Percentiles rank a stretch among this genome's conserved stretches.
Conservation (phyloP, 768 basidiomycete species). For the Podaxis mareebaensis region DNA sequence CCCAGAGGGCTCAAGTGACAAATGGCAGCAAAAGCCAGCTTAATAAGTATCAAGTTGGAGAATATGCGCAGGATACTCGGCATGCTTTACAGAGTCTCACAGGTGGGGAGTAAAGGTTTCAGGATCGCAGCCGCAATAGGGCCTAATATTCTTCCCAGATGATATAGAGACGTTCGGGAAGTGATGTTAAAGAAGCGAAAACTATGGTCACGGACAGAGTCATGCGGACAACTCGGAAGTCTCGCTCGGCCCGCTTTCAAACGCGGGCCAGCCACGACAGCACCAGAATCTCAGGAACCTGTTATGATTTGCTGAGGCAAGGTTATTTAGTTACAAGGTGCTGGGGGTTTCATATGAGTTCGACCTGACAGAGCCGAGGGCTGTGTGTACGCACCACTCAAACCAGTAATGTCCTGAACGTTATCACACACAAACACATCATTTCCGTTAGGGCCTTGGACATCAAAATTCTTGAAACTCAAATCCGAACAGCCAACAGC, state of each 20-base stretch:
- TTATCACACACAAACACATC: conserved; percentile 48
- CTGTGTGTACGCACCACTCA: conserved; percentile 28
- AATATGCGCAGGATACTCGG: background rate
- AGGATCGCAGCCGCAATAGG: background rate
- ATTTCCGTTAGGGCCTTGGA: conserved; percentile 36
- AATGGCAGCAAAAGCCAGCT: background rate
- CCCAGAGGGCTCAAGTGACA: conserved; percentile 34
- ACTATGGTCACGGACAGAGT: conserved; percentile 9
- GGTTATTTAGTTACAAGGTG: conserved; percentile 23
- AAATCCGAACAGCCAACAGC: conserved; percentile 48
- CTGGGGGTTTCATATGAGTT: conserved; percentile 14
- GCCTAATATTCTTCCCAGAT: background rate
- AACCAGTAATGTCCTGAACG: conserved; percentile 37
- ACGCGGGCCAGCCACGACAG: background rate
- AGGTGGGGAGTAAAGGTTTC: background rate
- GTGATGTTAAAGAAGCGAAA: conserved; percentile 14
- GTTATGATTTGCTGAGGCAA: background rate
- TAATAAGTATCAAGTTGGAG: background rate
- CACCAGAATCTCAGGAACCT: background rate
- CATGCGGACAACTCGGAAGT: conserved; percentile 7
- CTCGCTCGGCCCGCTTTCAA: background rate
- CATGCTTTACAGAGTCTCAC: background rate
- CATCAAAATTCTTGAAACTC: conserved; percentile 39
- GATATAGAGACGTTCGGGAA: background rate
- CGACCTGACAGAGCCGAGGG: background rate